Conservation (phyloP, 73 alveolate species). For the Paramecium caudatum region DNA sequence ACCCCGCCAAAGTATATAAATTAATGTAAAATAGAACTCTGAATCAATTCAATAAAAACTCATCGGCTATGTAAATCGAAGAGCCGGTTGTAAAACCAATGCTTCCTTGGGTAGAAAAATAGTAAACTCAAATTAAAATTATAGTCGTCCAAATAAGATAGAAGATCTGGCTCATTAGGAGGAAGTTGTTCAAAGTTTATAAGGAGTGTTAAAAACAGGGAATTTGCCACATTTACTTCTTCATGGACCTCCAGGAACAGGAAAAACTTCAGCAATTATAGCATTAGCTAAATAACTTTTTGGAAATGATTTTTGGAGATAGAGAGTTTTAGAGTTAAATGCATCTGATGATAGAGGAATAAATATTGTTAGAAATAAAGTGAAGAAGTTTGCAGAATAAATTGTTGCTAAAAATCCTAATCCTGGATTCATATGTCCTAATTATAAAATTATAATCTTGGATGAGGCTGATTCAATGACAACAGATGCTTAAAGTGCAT, state of each 20-base stretch:
- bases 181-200: conserved; percentile 89
- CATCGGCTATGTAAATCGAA: conserved; percentile 45
- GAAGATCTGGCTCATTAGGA: conserved; percentile 85
- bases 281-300: conserved; percentile 88
- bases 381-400: conserved; percentile 94
- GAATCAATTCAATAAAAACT: conserved; percentile 10
- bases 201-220: conserved; percentile 79
- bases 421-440: conserved; percentile 76
- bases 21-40: conserved; percentile 26
- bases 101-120: conserved; percentile 77
- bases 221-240: conserved; percentile 94
- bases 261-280: conserved; percentile 97
- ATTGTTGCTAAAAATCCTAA: conserved; percentile 78
- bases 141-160: conserved; percentile 84
- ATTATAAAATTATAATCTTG: conserved; percentile 88
- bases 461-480: conserved; percentile 99
- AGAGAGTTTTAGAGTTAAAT: conserved; percentile 97
- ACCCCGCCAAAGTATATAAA: neutral
- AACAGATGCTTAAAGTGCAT: conserved; percentile 98
- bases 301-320: conserved; percentile 92
- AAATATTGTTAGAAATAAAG: conserved; percentile 98
- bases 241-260: conserved; percentile 97
- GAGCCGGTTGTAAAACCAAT: conserved; percentile 20
- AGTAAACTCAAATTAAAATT: neutral
- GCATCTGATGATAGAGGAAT: conserved; percentile 99